These are phyloP conservation scores for Raphanus sativus DNA, from an alignment of 345 rosid species.

Conservation along the genomic window DNA sequence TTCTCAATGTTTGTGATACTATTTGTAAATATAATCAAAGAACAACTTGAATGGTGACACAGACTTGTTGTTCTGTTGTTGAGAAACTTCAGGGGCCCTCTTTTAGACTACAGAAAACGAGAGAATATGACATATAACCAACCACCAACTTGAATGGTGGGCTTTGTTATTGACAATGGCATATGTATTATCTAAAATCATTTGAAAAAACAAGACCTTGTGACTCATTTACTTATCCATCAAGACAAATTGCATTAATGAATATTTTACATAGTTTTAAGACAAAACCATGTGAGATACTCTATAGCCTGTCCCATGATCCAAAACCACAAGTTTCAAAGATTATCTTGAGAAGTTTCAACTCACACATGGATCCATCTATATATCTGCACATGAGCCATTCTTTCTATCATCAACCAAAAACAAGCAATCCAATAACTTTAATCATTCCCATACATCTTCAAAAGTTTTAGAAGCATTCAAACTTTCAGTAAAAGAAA, in stretches of 20 bases:
- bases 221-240: not conserved
- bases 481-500: not conserved
- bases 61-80: constrained; percentile 24
- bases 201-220: constrained; percentile 20
- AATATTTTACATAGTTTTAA: not conserved
- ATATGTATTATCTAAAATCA: not conserved
- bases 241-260: constrained; percentile 15
- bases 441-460: constrained; percentile 13
- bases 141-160: not conserved
- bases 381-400: not conserved
- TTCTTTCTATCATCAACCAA: constrained; percentile 17
- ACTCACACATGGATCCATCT: constrained; percentile 2
- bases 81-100: constrained; percentile 15
- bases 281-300: constrained; percentile 22
- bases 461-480: not conserved
- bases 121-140: not conserved
- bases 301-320: constrained; percentile 8
- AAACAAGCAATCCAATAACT: not conserved
- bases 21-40: not conserved
- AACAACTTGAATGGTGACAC: constrained; percentile 7
- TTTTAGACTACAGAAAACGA: constrained; percentile 17
- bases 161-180: constrained; percentile 3
- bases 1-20: not conserved
- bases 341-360: not conserved
- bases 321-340: constrained; percentile 11